Base-by-base conservation (phyloP, 306 rosid species). In the Trifolium pratense region DNA sequence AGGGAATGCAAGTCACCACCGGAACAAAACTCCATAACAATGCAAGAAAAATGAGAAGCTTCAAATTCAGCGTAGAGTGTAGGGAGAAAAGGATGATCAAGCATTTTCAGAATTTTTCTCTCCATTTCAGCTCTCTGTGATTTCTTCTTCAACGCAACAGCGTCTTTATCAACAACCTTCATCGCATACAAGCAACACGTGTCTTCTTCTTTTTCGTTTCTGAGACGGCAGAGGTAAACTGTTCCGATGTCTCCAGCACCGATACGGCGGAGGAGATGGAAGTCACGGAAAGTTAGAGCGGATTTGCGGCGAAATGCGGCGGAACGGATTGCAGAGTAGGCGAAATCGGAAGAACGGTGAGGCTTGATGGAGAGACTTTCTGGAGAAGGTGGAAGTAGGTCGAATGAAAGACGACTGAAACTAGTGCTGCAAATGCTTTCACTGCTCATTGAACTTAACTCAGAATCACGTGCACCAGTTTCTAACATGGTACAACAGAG, bases 1-100 rank as follows among this genome's bases (percentile, higher is more conserved):
- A 94, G 89, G 9, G 99, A 87, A 67, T 94, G 99, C 82, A 94
- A 75, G 75, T 94, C 99, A 1, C 99, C 99, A 70, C 99, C 99
- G 80, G 97, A 88, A 53, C 99, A 91, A 73, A 85, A 94, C 89
- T 94, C 99, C 96, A 94, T 94, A 23, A 94, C 99, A 80, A 94
- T 84, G 85, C 99, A 94, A 29, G 99, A 91, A 82, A 88, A 91
- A 78, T 90, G 89, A 0, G 99, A 94, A 1, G 97, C 96, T 37
- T 94, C 99, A 66, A 94, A 91, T 87, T 94, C 97, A 1, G 99
- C 97, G 82, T 87, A 90, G 5, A 94, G 96, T 7, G 94, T 87
- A 6, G 99, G 99, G 2, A 94, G 84, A 52, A 94, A 94, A 0
- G 99, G 99, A 17, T 94, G 99, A 40, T 94, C 97, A 1, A 94